Evolutionary conservation across 1,284 basidiomycete species (phyloP).

Genomic region (Cerrena zonata): DNA sequence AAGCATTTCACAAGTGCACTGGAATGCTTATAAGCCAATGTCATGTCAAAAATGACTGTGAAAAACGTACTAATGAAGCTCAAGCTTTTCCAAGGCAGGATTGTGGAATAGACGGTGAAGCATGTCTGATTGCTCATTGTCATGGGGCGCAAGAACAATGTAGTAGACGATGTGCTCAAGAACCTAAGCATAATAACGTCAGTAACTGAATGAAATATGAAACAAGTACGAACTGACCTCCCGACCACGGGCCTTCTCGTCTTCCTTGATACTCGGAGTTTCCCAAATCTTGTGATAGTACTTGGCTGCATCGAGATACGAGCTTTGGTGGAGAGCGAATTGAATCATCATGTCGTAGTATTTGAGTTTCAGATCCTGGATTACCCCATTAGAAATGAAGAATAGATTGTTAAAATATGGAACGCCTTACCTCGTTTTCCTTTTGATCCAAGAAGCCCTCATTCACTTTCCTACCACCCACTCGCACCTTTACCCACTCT

Average conservation of each 20-base stretch:
- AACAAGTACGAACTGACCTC: conserved; percentile 47
- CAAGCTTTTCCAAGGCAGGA: conserved; percentile 72
- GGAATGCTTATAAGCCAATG: conserved; percentile 7
- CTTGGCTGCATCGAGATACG: conserved; percentile 91
- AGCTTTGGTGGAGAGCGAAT: conserved; percentile 78
- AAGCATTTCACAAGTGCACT: conserved; percentile 97
- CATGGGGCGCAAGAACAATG: conserved; percentile 86
- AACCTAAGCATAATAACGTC: conserved; percentile 45
- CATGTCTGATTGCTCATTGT: conserved; percentile 97
- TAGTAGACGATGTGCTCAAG: conserved; percentile 93
- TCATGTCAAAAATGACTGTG: conserved; percentile 1
- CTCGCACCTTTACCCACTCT: conserved; percentile 88
- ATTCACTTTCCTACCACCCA: conserved; percentile 92
- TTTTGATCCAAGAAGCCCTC: conserved; percentile 86
- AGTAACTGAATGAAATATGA: conserved; percentile 4
- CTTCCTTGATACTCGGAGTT: conserved; percentile 84
- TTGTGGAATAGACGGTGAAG: conserved; percentile 81
- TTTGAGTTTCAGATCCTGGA: conserved; percentile 88
- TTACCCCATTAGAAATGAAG: neutral
- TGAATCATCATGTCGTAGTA: conserved; percentile 97
- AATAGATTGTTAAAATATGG: neutral
- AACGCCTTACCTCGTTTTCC: conserved; percentile 70
- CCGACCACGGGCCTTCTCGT: conserved; percentile 66
- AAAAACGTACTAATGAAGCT: conserved; percentile 76
- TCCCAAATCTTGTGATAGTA: conserved; percentile 96